Evolutionary conservation across 2,329 filamentous ascomycete genomes (phyloP).

Genomic region (Aspergillus alliaceus): DNA sequence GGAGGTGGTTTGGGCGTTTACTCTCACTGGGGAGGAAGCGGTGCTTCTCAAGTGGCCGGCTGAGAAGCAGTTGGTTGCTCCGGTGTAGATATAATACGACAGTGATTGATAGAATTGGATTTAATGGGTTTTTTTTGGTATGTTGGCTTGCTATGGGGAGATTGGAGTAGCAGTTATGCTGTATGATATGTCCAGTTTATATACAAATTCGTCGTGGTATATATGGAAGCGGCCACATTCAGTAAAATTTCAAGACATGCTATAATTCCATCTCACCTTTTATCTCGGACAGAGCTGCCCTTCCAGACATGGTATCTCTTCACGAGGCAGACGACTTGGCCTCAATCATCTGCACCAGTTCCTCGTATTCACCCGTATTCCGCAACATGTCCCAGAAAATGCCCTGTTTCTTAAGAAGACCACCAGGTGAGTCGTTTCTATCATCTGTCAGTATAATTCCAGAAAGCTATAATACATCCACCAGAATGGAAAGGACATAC

Average conservation of each 20-base stretch:
- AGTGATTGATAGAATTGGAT: no score
- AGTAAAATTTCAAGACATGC: not conserved
- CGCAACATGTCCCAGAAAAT: conserved; percentile 27
- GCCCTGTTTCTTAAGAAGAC: conserved; percentile 19
- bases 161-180: no score
- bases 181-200: no score
- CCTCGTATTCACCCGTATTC: conserved; percentile 28
- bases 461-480: not conserved
- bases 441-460: not conserved
- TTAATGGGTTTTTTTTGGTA: no score
- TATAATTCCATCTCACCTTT: not conserved
- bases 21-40: conserved; percentile 32
- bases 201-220: no score
- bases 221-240: no score
- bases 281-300: no score
- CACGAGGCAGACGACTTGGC: not conserved
- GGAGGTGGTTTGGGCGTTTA: conserved; percentile 32
- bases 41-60: conserved; percentile 37
- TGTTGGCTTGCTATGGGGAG: no score
- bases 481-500: conserved; percentile 30
- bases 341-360: conserved; percentile 21
- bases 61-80: conserved; percentile 16
- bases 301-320: not conserved
- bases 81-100: no score
- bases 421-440: conserved; percentile 23